Conservation (phyloP, 2,329 filamentous ascomycete species). For the Microascus cirrosus region DNA sequence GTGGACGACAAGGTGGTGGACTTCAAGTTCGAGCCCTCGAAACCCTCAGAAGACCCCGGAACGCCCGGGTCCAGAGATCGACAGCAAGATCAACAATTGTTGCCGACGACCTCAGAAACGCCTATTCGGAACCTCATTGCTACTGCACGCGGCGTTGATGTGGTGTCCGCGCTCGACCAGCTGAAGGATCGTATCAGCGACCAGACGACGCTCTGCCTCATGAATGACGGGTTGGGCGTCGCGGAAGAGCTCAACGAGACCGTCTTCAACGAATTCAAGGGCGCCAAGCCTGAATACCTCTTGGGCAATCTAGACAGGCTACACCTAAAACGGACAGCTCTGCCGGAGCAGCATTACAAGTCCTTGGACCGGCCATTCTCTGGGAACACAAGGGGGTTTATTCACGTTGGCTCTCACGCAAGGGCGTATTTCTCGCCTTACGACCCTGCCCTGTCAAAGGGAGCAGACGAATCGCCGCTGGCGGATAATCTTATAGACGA, state of each 20-base stretch:
- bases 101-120: neutral
- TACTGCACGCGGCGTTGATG: constrained; percentile 44
- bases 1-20: neutral
- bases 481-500: constrained; percentile 1
- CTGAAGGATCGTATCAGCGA: constrained; percentile 57
- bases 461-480: constrained; percentile 4
- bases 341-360: too few species aligned
- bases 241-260: constrained; percentile 61
- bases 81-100: neutral
- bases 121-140: constrained; percentile 51
- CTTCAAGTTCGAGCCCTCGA: neutral
- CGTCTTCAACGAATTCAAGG: neutral
- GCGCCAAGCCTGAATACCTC: constrained; percentile 60
- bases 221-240: constrained; percentile 75
- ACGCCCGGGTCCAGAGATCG: neutral
- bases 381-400: neutral
- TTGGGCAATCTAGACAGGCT: constrained; percentile 48
- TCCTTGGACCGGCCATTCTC: neutral
- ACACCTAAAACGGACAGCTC: constrained; percentile 21
- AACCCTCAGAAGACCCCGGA: neutral
- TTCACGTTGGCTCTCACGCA: neutral
- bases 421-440: neutral
- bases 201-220: constrained; percentile 60
- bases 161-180: constrained; percentile 40
- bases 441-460: neutral